Evolutionary conservation across 108 stramenopile species (phyloP).

Genomic region (Stephanodiscus minutulus): DNA sequence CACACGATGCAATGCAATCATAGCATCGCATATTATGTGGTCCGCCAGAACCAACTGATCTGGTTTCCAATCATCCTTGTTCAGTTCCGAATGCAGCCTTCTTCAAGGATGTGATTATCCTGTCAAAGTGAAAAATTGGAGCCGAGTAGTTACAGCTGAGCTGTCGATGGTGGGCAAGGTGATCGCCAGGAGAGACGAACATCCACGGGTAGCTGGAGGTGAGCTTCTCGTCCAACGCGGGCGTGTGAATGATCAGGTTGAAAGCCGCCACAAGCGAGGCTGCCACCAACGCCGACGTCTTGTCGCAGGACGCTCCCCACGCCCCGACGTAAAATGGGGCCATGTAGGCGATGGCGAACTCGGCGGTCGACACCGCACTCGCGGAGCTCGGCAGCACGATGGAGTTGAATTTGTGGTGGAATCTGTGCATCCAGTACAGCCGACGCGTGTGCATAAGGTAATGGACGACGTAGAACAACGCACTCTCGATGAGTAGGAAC

Average conservation of each 20-base stretch:
- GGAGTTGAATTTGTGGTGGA: conserved; percentile 58
- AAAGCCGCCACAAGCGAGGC: conserved; percentile 36
- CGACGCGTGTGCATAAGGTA: conserved; percentile 33
- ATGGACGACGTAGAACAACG: conserved; percentile 32
- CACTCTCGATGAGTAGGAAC: conserved; percentile 36
- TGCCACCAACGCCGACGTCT: conserved; percentile 22
- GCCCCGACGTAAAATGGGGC: conserved; percentile 51
- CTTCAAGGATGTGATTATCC: conserved; percentile 29
- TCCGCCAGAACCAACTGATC: neutral
- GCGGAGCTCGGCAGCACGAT: conserved; percentile 51
- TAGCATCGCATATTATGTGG: neutral
- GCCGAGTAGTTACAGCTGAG: conserved; percentile 60
- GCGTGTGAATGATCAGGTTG: conserved; percentile 64
- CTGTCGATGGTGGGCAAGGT: conserved; percentile 60
- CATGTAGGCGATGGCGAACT: conserved; percentile 59
- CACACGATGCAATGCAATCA: neutral
- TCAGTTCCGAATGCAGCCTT: neutral
- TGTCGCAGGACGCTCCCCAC: conserved; percentile 33
- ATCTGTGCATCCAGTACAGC: conserved; percentile 50
- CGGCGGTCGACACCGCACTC: conserved; percentile 49
- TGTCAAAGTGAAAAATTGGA: conserved; percentile 55
- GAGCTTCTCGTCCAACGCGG: conserved; percentile 48
- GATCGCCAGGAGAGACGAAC: conserved; percentile 55
- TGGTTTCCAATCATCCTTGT: neutral
- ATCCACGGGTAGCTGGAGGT: conserved; percentile 39